These are phyloP conservation scores for Fonsecaea pedrosoi DNA, from an alignment of 2,329 filamentous ascomycete genomes.

Conservation along the genomic window DNA sequence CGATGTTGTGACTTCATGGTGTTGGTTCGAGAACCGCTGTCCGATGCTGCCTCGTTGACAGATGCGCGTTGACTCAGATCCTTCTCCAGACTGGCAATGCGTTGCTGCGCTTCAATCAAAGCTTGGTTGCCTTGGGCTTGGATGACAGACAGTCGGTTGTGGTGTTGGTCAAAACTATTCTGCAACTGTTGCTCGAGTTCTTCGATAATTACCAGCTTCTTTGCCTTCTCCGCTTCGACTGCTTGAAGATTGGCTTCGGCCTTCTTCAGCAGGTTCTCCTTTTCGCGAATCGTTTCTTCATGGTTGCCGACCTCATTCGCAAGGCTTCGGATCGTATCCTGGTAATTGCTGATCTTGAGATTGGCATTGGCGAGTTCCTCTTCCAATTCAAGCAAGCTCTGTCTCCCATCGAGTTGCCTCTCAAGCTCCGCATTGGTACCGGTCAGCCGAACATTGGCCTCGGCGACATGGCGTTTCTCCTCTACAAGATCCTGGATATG, in stretches of 20 bases:
- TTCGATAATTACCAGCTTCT: constrained; percentile 89
- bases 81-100: constrained; percentile 66
- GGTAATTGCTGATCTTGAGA: constrained; percentile 51
- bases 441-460: constrained; percentile 35
- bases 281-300: constrained; percentile 53
- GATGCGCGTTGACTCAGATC: constrained; percentile 60
- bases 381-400: constrained; percentile 40
- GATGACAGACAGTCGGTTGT: constrained; percentile 85
- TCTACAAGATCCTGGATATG: constrained; percentile 39
- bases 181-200: constrained; percentile 97
- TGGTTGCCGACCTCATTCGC: constrained; percentile 55
- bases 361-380: constrained; percentile 49
- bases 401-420: constrained; percentile 36
- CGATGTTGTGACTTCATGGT: constrained; percentile 42
- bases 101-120: constrained; percentile 77
- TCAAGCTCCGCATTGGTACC: constrained; percentile 40
- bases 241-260: constrained; percentile 56
- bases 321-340: constrained; percentile 64
- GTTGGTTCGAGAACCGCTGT: constrained; percentile 36
- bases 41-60: constrained; percentile 60
- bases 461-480: constrained; percentile 36
- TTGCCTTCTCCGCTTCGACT: constrained; percentile 74
- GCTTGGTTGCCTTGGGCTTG: constrained; percentile 76
- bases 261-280: constrained; percentile 54
- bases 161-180: constrained; percentile 91